Base-by-base conservation (phyloP, 2,329 filamentous ascomycete genomes). In the Aspergillus unguis region DNA sequence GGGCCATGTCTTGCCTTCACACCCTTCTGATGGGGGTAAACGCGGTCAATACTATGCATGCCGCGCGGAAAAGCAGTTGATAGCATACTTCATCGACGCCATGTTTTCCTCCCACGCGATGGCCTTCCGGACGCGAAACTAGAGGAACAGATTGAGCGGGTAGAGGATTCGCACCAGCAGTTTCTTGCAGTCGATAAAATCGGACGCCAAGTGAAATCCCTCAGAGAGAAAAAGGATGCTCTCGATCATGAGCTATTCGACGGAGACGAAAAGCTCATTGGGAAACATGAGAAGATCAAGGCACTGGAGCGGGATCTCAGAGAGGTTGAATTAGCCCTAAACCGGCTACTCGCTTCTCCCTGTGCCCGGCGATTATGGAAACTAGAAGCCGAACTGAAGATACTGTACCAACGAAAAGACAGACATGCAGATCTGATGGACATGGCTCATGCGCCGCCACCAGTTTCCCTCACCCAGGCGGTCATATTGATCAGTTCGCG, bases 61-160 rank as follows among this genome's bases (percentile, higher is more conserved):
- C 27, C 53, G 56, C 25, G 53, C 53, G 4, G 56, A 56, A 40
- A 58, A 56, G 44, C 53, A 58, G 28, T 31, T 54, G n/a, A 58
- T 56, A 8, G 56, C 51, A 40, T 56, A 58, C 28, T 58, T 58
- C 32, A 42, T 58, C 10, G 50, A 56, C 28, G 51, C 36, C 56
- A 56, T 51, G 50, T 54, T 46, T 56, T 58, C 9, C 48, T 56
- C 6, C 50, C 41, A 35, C 43, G 41, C 9, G 56, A 55, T 27
- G 35, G 29, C 8, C 3, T 36, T 6, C 26, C 31, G 5, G 32
- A 32, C 4, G 5, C 25, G 2, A 8, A 28, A 6, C 26, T 43
- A 17, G 42, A 52, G 10, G 29, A 33, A 8, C 31, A 8, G 2
- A 40, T 48, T 27, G 28, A 48, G 27, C 9, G 4, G 4, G 4